These are phyloP conservation scores for Tulasnella sp. DNA, from an alignment of 768 basidiomycete species.

Conservation along the genomic window DNA sequence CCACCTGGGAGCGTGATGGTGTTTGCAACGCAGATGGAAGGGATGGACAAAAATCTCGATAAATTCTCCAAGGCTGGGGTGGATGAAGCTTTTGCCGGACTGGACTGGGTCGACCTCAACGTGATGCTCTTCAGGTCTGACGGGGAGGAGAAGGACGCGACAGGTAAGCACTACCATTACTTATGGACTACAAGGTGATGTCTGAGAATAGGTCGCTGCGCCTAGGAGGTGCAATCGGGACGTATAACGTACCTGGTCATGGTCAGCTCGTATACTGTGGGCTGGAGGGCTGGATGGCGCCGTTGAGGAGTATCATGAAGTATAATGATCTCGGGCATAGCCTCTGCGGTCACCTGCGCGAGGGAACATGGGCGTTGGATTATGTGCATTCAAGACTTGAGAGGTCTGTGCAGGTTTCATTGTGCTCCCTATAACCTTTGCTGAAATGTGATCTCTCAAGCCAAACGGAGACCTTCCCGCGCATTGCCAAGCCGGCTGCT, in stretches of 20 bases:
- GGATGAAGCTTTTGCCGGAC: constrained; percentile 55
- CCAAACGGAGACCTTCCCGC: constrained; percentile 47
- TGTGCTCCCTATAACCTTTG: too few species aligned
- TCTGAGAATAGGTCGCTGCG: neutral
- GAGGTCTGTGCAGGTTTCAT: constrained; percentile 57
- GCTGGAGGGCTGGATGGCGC: constrained; percentile 94
- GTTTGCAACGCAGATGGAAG: constrained; percentile 75
- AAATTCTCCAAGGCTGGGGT: constrained; percentile 58
- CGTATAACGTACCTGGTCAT: constrained; percentile 65
- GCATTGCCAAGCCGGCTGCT: constrained; percentile 52
- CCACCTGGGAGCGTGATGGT: constrained; percentile 95
- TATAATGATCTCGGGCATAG: constrained; percentile 91
- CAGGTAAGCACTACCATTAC: constrained; percentile 28
- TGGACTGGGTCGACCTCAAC: constrained; percentile 83
- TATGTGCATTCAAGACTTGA: constrained; percentile 63
- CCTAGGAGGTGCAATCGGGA: constrained; percentile 56
- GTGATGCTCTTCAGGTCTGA: constrained; percentile 76
- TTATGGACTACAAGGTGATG: neutral
- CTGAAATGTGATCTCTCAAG: too few species aligned
- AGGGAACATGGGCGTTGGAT: constrained; percentile 87
- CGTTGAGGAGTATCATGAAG: constrained; percentile 68
- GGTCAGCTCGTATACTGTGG: constrained; percentile 84
- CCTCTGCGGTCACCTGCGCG: constrained; percentile 74
- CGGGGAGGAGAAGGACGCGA: constrained; percentile 85
- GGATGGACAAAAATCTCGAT: constrained; percentile 61